Base-by-base conservation (phyloP, 345 rosid species). In the Bruguiera parviflora region DNA sequence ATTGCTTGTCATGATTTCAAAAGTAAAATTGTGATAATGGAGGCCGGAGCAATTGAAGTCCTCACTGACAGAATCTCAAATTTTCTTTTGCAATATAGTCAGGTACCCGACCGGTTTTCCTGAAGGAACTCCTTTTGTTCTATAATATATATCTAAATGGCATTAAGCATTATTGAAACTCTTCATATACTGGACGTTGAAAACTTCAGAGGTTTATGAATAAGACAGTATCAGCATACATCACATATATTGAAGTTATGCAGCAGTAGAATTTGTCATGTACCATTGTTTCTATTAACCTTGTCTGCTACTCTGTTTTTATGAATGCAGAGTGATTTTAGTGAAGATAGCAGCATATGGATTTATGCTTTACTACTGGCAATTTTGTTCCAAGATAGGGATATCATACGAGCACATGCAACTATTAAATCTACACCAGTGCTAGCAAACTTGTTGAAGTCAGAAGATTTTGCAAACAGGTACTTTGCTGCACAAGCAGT, bases 401-500 rank as follows among this genome's bases (percentile, higher is more conserved):
- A 96, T 74, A 90, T 96, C 73, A 92, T 90, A 52, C 84, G 98
- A 43, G 92, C 90, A 52, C 72, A 85, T 82, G 94, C 89, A 63
- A 89, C 98, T 46, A 89, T 92, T 97, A 90, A 91, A 78, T 82
- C 97, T 57, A 82, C 89, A 77, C 98, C 99, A 20, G 88, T 80
- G 65, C 92, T 96, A 58, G 87, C 97, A 66, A 92, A 88, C 80
- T 83, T 96, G 71, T 75, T 92, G 78, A 96, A 92, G 89, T 88
- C 98, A 68, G 99, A 92, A 78, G 97, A 92, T 71, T 82, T 77
- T 4, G 86, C 95, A 64, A 87, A 90, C 79, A 86, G 92, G 82
- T 96, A 89, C 81, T 96, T 96, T 84, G 96, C 96, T 76, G 99
- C 98, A 32, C 97, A 96, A 84, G 97, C 97, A 49, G 62, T 90